These are phyloP conservation scores for Fusarium avenaceum DNA, from an alignment of 2,329 filamentous ascomycete species.

Conservation along the genomic window DNA sequence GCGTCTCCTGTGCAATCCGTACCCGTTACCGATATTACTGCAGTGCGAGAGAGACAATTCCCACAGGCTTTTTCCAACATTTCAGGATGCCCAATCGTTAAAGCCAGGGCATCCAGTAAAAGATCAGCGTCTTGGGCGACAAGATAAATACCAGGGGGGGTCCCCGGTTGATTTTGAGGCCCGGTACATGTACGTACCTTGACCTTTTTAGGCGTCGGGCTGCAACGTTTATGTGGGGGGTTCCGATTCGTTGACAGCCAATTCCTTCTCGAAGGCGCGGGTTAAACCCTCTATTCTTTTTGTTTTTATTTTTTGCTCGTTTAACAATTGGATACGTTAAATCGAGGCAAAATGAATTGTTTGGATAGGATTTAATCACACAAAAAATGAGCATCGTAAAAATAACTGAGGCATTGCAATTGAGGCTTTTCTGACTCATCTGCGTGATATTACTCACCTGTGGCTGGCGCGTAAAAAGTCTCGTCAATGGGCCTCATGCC, in stretches of 20 bases:
- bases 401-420: slow-evolving; percentile 2
- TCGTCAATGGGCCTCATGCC: slow-evolving; percentile 14
- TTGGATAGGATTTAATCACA: slow-evolving; percentile 4
- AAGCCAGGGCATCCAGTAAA: slow-evolving; percentile 42
- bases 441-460: slow-evolving; percentile 12
- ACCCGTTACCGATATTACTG: not conserved
- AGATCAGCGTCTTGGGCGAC: slow-evolving; percentile 32
- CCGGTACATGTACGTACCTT: slow-evolving; percentile 3
- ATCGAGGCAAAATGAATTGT: slow-evolving; percentile 16
- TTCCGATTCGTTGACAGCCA: slow-evolving; percentile 38
- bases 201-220: slow-evolving; percentile 36
- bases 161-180: slow-evolving; percentile 41
- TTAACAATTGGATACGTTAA: not conserved
- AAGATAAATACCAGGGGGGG: slow-evolving; percentile 6
- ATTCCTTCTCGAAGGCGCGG: slow-evolving; percentile 21
- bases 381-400: not conserved
- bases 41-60: not conserved
- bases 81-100: slow-evolving; percentile 37
- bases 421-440: slow-evolving; percentile 12
- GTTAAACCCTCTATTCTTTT: not conserved
- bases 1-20: slow-evolving; percentile 1
- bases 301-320: not conserved
- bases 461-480: slow-evolving; percentile 8
- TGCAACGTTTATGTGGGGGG: slow-evolving; percentile 46
- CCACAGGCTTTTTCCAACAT: too few relatives aligned